A percentile compares a stretch with the other conserved stretches of the same genome.
phyloP scores from a whole-genome alignment of 2,329 filamentous ascomycete species.

The Neonectria hederae region DNA sequence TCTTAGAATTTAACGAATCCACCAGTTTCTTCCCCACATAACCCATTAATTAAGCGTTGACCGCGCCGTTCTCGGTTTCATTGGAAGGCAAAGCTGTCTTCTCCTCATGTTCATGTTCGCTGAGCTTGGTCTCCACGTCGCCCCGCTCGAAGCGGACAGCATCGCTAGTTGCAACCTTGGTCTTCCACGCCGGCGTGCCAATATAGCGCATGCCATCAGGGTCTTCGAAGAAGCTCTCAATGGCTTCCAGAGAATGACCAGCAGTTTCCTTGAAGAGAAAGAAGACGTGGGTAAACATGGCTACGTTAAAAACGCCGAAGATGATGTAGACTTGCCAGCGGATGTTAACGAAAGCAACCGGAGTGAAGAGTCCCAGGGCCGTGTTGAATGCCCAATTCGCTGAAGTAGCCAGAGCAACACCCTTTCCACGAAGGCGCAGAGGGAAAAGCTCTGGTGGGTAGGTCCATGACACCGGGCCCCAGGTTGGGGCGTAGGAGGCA shows the following conservation, averaged over 20 bases:
- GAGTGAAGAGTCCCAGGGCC: constrained; percentile 48
- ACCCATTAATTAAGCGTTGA: not conserved
- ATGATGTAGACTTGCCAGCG: constrained; percentile 30
- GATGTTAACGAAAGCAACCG: constrained; percentile 40
- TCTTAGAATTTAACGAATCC: not conserved
- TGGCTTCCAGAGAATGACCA: constrained; percentile 66
- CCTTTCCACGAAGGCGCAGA: constrained; percentile 59
- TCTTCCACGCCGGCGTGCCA: constrained; percentile 38
- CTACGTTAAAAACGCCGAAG: constrained; percentile 35
- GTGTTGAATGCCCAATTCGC: constrained; percentile 54
- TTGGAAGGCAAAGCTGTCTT: constrained; percentile 10
- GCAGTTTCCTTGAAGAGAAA: constrained; percentile 59
- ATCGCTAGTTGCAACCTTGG: constrained; percentile 15
- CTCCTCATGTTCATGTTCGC: constrained; percentile 29
- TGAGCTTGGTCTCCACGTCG: constrained; percentile 35
- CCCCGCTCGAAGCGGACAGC: constrained; percentile 30
- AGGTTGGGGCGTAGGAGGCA: constrained; percentile 56
- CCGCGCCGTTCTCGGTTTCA: not conserved
- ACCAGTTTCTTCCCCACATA: not conserved
- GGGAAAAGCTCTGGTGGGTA: constrained; percentile 68
- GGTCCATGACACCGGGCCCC: constrained; percentile 59
- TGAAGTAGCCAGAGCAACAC: constrained; percentile 61
- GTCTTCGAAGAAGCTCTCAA: constrained; percentile 57
- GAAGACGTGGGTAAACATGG: constrained; percentile 44
- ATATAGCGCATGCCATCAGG: constrained; percentile 31